A percentile compares a stretch with the other conserved stretches of the same genome.
These are phyloP conservation scores for Pyrus betulifolia DNA, from an alignment of 306 rosid genomes.

Conservation along the genomic window DNA sequence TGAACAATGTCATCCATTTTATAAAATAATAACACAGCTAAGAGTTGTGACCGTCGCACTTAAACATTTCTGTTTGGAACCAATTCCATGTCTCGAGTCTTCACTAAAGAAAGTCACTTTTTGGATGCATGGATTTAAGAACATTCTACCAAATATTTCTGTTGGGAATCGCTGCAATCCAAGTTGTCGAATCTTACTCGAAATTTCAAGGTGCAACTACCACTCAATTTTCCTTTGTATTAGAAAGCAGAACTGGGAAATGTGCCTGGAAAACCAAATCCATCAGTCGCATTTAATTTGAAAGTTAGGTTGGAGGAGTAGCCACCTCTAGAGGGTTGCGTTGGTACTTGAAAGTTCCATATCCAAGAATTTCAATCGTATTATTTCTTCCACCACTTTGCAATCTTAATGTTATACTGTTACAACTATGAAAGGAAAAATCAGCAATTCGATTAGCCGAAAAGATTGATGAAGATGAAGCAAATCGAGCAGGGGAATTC, in stretches of 20 bases:
- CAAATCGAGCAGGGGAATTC: slow-evolving; percentile 4
- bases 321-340: slow-evolving; percentile 13
- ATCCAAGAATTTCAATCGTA: background rate
- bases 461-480: slow-evolving; percentile 19
- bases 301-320: slow-evolving; percentile 47
- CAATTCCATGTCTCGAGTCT: too few relatives aligned
- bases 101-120: too few relatives aligned
- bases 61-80: too few relatives aligned
- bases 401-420: background rate
- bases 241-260: background rate
- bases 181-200: background rate
- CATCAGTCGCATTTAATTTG: slow-evolving; percentile 17
- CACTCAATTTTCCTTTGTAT: slow-evolving; percentile 11
- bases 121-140: background rate
- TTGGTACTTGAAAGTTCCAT: background rate
- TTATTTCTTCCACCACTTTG: background rate
- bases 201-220: slow-evolving; percentile 17
- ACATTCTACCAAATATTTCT: background rate
- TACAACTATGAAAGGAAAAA: background rate
- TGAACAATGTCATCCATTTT: too few relatives aligned
- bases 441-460: background rate
- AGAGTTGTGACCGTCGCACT: too few relatives aligned
- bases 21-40: too few relatives aligned
- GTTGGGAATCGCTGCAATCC: background rate
- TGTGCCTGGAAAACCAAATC: background rate